A percentile compares a stretch with the other conserved stretches of the same genome.
phyloP scores from a whole-genome alignment of 495 filamentous ascomycete genomes.

The Penicillium subrubescens region DNA sequence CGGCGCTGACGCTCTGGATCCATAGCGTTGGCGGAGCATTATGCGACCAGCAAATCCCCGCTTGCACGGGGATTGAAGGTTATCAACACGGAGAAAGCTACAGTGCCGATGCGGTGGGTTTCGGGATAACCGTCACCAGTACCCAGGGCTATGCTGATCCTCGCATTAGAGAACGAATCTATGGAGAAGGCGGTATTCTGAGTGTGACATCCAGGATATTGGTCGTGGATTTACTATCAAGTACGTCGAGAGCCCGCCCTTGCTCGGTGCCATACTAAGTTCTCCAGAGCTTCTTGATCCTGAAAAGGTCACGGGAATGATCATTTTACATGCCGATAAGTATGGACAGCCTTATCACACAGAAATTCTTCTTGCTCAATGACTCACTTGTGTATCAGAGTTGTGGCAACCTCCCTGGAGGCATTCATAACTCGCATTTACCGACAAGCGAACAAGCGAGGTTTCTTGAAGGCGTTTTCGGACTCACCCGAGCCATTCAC shows the following conservation, averaged over 20 bases:
- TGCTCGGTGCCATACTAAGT: slow-evolving; percentile 15
- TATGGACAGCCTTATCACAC: slow-evolving; percentile 16
- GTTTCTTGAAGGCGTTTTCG: slow-evolving; percentile 96
- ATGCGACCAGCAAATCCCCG: slow-evolving; percentile 75
- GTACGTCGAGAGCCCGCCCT: slow-evolving; percentile 33
- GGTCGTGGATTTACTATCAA: slow-evolving; percentile 86
- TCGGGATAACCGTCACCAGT: not conserved
- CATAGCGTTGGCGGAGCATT: slow-evolving; percentile 84
- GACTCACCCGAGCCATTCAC: slow-evolving; percentile 93
- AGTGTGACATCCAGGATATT: slow-evolving; percentile 96
- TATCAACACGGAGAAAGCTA: slow-evolving; percentile 93
- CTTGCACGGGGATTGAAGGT: slow-evolving; percentile 82
- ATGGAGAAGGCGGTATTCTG: slow-evolving; percentile 84
- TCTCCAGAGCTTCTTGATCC: slow-evolving; percentile 66
- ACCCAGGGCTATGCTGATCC: slow-evolving; percentile 23
- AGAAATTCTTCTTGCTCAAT: not conserved
- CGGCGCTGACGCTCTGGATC: slow-evolving; percentile 16
- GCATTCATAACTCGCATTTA: slow-evolving; percentile 95
- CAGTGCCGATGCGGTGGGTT: slow-evolving; percentile 67
- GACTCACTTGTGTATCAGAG: slow-evolving; percentile 36
- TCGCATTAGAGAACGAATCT: slow-evolving; percentile 77
- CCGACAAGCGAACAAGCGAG: slow-evolving; percentile 86
- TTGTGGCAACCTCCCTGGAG: slow-evolving; percentile 86
- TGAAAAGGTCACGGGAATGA: slow-evolving; percentile 81
- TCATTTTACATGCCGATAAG: slow-evolving; percentile 88